Evolutionary conservation across 257 asterid species (phyloP), one percentile per base, ranked within the genome.

Genomic region (Lavandula angustifolia): DNA sequence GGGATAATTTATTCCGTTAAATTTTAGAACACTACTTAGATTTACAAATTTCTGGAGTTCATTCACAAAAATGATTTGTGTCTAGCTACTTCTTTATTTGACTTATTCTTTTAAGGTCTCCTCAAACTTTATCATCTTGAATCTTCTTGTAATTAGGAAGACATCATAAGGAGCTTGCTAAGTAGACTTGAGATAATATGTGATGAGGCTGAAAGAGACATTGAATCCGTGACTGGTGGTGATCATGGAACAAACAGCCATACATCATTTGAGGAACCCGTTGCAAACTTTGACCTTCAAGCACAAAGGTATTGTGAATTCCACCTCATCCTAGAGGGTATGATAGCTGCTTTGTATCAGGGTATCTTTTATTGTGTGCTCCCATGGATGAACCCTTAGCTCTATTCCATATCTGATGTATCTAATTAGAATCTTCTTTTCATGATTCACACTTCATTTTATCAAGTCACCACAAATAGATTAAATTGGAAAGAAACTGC

Each of bases 131-230:
- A 33, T 72, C 66, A 75, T 70, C 71, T 50, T 60, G 48, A 62
- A 31, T 64, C 58, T 62, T 75, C 60, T 41, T 68, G 52, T 76
- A 69, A 63, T 72, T 59, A 94, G 99, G 97, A 83, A 75, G 99
- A 94, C 81, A 86, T 94, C 64, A 79, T 83, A 65, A 66, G 70
- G 85, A 94, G 99, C 75, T 75, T 94, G 81, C 84, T 59, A 46
- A 87, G 96, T 75, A 87, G 99, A 77, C 73, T 94, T 79, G 98
- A 86, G 57, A 77, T 87, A 54, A 72, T 94, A 67, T 80, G 81
- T 73, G 99, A 90, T 68, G 99, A 86, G 60, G 92, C 87, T 31
- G 97, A 87, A 65, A 79, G 81, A 55, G 78, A 79, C 56, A 54
- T 78, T 3, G 92, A 80, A 54, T 64, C 82, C 49, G 52, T 64